Evolutionary conservation across 1,284 basidiomycete genomes (phyloP).

Genomic region (Microbotryomycetes sp.): DNA sequence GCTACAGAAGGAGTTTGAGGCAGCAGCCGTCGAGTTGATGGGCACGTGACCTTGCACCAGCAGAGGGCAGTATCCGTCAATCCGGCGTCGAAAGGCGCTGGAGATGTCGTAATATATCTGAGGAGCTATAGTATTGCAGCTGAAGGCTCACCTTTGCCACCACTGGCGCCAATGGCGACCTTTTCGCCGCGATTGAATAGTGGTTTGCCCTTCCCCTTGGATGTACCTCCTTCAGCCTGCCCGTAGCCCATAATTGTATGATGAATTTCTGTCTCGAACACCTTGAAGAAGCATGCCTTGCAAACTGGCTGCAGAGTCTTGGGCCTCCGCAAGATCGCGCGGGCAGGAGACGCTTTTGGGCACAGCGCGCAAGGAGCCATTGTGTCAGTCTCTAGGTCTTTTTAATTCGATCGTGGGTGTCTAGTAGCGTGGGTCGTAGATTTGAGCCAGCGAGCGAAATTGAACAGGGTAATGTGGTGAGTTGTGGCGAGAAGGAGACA

Average conservation of each 20-base stretch:
- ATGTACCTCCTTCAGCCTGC: slow-evolving; percentile 22
- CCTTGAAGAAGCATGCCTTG: slow-evolving; percentile 56
- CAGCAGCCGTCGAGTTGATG: neutral
- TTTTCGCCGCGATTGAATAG: slow-evolving; percentile 87
- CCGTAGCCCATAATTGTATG: slow-evolving; percentile 65
- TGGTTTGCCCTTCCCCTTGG: slow-evolving; percentile 33
- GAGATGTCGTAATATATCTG: too few relatives aligned
- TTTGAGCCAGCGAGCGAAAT: too few relatives aligned
- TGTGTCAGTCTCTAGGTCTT: too few relatives aligned
- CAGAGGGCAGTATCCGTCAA: too few relatives aligned
- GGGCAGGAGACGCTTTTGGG: slow-evolving; percentile 34
- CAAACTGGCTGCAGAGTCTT: slow-evolving; percentile 74
- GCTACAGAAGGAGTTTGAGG: neutral
- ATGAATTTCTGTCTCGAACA: slow-evolving; percentile 98
- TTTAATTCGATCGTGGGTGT: too few relatives aligned
- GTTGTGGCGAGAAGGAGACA: too few relatives aligned
- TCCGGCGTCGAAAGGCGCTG: too few relatives aligned
- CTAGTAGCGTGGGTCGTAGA: neutral
- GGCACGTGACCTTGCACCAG: too few relatives aligned
- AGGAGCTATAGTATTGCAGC: too few relatives aligned
- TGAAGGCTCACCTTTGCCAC: slow-evolving; percentile 88
- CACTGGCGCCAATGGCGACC: slow-evolving; percentile 95
- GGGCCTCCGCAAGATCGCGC: slow-evolving; percentile 85
- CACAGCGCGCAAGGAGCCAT: slow-evolving; percentile 38
- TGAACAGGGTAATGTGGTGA: too few relatives aligned